Conservation (phyloP, 2,329 filamentous ascomycete species). For the Phaeoacremonium minimum region DNA sequence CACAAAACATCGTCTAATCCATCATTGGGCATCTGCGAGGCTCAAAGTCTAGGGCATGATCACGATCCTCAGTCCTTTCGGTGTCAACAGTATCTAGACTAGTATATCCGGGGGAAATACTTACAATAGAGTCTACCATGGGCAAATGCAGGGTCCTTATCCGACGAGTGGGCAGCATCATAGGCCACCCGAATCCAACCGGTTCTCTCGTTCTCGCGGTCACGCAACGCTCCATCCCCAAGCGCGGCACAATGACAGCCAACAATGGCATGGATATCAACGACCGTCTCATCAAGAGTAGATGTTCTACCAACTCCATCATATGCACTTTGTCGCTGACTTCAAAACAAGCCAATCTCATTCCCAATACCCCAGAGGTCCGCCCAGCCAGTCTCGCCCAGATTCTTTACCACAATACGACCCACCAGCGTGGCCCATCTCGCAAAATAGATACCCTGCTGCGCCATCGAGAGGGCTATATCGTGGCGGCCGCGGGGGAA, state of each 20-base stretch:
- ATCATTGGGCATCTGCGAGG: too few relatives aligned
- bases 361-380: constrained; percentile 46
- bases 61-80: too few relatives aligned
- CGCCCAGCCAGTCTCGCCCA: constrained; percentile 49
- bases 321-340: constrained; percentile 50
- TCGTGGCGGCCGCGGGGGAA: constrained; percentile 41
- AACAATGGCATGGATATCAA: constrained; percentile 30
- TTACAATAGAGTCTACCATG: constrained; percentile 34
- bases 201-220: constrained; percentile 33
- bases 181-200: constrained; percentile 15
- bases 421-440: constrained; percentile 52
- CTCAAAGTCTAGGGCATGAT: too few relatives aligned
- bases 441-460: constrained; percentile 48
- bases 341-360: constrained; percentile 54
- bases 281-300: constrained; percentile 36
- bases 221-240: constrained; percentile 37
- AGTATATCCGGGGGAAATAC: constrained; percentile 41
- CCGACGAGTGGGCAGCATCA: constrained; percentile 30
- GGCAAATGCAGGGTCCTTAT: constrained; percentile 24
- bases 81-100: constrained; percentile 45
- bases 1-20: constrained; percentile 28
- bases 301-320: constrained; percentile 20
- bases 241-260: constrained; percentile 34
- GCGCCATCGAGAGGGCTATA: constrained; percentile 39
- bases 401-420: constrained; percentile 48